Evolutionary conservation across 352 stramenopile genomes (phyloP), one percentile per base, ranked within the genome.

Genomic region (Saprolegnia parasitica): DNA sequence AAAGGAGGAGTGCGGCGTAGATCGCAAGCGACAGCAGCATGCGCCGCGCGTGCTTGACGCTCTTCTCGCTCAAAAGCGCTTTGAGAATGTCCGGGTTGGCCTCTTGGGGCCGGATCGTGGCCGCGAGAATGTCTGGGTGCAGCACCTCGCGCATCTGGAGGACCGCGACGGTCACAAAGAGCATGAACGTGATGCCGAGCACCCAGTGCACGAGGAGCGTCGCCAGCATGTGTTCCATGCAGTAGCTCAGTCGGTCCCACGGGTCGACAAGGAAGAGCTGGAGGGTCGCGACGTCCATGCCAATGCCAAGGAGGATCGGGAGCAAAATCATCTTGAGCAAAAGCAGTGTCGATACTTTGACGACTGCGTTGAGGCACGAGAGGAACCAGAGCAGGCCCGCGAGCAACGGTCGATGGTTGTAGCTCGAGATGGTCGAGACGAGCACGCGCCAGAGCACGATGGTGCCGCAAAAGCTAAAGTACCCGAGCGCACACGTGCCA

Each of bases 251-350:
- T 39, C 91, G 84, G 46, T 91, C 80, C 72, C 92, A 82, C 4
- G 83, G 74, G 21, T 77, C 84, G 35, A 86, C 80, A 35, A 89
- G 81, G 71, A 98, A 98, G 40, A 98, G 71, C 39, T 81, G 77
- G 6, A 98, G 79, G 26, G 94, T 97, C 18, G 93, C 89, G 20
- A 93, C 87, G 76, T 99, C 96, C 40, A 99, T 93, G 39, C 94
- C 94, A 23, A 98, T 52, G 0, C 96, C 97, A 23, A 99, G 80
- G 2, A 97, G 67, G 52, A 98, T 87, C 4, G 97, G 96, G n/a
- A 99, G 77, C 37, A 98, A 74, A 50, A 98, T 87, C 96, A 99
- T 99, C 84, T 99, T 99, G 39, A 98, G 81, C 71, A 98, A 84
- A 24, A 99, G 74, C 23, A 99, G 80, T 18, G 96, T 90, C 15